Evolutionary conservation across 1,139 yeast species (phyloP).

Genomic region (Kluyveromyces sp.): DNA sequence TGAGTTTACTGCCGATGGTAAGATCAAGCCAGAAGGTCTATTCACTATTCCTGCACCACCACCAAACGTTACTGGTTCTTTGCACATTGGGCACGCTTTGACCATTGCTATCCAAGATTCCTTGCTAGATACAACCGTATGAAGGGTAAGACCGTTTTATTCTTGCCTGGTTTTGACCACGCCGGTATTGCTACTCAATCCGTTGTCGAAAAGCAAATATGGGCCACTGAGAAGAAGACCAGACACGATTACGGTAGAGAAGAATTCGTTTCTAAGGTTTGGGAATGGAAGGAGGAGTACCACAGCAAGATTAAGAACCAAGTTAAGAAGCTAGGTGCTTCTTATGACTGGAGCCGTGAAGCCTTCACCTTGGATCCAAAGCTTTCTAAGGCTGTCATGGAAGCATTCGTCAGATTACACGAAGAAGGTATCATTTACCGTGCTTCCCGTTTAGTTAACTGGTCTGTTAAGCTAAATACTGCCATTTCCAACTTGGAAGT

Average conservation of each 20-base stretch:
- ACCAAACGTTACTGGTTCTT: slow-evolving; percentile 97
- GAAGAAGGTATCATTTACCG: slow-evolving; percentile 96
- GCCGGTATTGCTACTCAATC: slow-evolving; percentile 99
- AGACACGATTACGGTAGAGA: slow-evolving; percentile 96
- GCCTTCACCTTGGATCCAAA: slow-evolving; percentile 85
- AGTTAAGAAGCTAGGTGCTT: slow-evolving; percentile 84
- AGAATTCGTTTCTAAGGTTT: slow-evolving; percentile 74
- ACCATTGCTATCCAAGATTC: slow-evolving; percentile 94
- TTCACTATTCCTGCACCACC: slow-evolving; percentile 97
- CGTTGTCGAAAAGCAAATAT: slow-evolving; percentile 92
- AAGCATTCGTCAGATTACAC: slow-evolving; percentile 84
- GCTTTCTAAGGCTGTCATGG: slow-evolving; percentile 72
- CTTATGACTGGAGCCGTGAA: slow-evolving; percentile 93
- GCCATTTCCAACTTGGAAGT: slow-evolving; percentile 95
- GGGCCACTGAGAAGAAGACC: slow-evolving; percentile 82
- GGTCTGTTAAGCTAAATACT: slow-evolving; percentile 93
- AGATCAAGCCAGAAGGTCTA: slow-evolving; percentile 69
- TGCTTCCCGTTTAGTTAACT: slow-evolving; percentile 86
- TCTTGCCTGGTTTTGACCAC: slow-evolving; percentile 95
- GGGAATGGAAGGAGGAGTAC: slow-evolving; percentile 98
- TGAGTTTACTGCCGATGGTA: slow-evolving; percentile 67
- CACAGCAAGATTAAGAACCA: slow-evolving; percentile 80
- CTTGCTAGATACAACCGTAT: slow-evolving; percentile 90
- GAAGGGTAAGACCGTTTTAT: slow-evolving; percentile 92
- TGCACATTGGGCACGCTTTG: slow-evolving; percentile 97